A percentile compares a stretch with the other conserved stretches of the same genome.
Evolutionary conservation across 306 rosid species (phyloP).

Genomic region (Argentina anserina): DNA sequence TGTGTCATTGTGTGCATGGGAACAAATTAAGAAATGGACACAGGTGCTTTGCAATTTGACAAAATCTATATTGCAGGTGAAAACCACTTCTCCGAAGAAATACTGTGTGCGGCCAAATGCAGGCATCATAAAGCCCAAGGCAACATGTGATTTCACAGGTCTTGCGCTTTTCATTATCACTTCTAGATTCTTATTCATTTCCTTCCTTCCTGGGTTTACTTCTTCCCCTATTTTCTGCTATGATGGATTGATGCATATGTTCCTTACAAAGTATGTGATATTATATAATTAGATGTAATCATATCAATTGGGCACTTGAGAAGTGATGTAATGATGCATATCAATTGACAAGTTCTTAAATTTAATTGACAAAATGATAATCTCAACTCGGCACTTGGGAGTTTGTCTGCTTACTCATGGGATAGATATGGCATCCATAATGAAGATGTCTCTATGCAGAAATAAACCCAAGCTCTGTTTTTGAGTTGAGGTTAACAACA

Average conservation of each 20-base stretch:
- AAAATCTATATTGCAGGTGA: conserved; percentile 51
- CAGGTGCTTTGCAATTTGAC: conserved; percentile 5
- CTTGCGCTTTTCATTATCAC: conserved; percentile 11
- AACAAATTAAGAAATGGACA: not conserved
- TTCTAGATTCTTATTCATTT: not conserved
- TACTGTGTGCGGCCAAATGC: conserved; percentile 89
- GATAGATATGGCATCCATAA: not conserved
- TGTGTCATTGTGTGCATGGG: conserved; percentile 4
- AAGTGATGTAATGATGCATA: not conserved
- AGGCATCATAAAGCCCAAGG: conserved; percentile 71
- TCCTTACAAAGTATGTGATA: not conserved
- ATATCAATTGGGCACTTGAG: not conserved
- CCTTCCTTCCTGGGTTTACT: not conserved
- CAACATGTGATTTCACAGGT: conserved; percentile 78
- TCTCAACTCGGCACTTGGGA: not conserved
- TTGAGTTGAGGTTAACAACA: conserved; percentile 41
- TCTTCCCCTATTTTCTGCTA: not conserved
- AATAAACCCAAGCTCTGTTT: conserved; percentile 18
- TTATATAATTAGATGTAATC: not conserved
- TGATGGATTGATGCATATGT: not conserved
- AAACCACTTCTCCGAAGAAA: conserved; percentile 88
- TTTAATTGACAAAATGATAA: not conserved
- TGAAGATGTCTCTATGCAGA: not conserved
- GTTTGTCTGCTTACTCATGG: not conserved
- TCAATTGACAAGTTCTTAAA: not conserved